Evolutionary conservation across 495 filamentous ascomycete genomes (phyloP).

Genomic region (Cryomyces antarcticus): DNA sequence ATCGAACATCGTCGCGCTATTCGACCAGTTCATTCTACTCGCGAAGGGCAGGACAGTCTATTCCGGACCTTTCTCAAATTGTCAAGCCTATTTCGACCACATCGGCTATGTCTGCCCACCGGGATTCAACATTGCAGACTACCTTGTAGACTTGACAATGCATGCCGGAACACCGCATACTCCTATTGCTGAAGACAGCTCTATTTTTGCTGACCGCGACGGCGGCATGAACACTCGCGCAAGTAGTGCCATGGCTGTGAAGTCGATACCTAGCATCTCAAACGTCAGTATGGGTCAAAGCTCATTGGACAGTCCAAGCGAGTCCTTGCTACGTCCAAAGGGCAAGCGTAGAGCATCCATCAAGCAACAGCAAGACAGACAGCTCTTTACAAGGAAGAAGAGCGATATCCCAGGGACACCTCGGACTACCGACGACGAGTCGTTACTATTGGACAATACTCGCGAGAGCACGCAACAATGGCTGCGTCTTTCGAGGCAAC

Average conservation of each 20-base stretch:
- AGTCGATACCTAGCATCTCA: slow-evolving; percentile 69
- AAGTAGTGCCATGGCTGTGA: slow-evolving; percentile 75
- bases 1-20: slow-evolving; percentile 98
- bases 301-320: slow-evolving; percentile 34
- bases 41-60: slow-evolving; percentile 82
- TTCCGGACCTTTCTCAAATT: slow-evolving; percentile 73
- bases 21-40: slow-evolving; percentile 78
- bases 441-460: slow-evolving; percentile 41
- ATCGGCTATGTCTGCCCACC: slow-evolving; percentile 83
- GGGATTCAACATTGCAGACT: slow-evolving; percentile 97
- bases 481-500: slow-evolving; percentile 47
- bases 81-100: slow-evolving; percentile 80
- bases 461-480: slow-evolving; percentile 37
- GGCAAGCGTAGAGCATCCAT: slow-evolving; percentile 52
- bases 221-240: slow-evolving; percentile 47
- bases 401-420: slow-evolving; percentile 26
- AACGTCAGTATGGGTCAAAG: slow-evolving; percentile 37
- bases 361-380: slow-evolving; percentile 63
- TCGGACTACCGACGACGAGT: slow-evolving; percentile 44
- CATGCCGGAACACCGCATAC: slow-evolving; percentile 48
- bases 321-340: slow-evolving; percentile 39
- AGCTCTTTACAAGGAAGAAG: slow-evolving; percentile 74
- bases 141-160: slow-evolving; percentile 93
- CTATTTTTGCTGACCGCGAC: slow-evolving; percentile 19
- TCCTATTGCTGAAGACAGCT: slow-evolving; percentile 34